Conservation (phyloP, 495 filamentous ascomycete genomes). For the Hypoxylon rickii region DNA sequence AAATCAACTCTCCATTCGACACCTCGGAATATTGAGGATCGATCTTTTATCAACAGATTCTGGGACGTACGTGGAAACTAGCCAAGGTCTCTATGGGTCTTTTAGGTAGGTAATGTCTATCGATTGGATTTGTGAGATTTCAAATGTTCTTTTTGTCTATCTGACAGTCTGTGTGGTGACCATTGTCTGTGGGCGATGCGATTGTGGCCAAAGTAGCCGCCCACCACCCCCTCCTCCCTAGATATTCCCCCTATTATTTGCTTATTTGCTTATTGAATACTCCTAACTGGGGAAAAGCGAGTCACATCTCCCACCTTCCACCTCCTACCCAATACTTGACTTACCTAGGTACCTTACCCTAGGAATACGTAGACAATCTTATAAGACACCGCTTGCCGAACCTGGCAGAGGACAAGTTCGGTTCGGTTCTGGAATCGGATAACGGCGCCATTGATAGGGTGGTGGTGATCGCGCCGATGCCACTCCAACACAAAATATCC, state of each 20-base stretch:
- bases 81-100: background rate
- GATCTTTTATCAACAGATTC: slow-evolving; percentile 9
- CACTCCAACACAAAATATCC: slow-evolving; percentile 37
- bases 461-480: slow-evolving; percentile 31
- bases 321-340: slow-evolving; percentile 14
- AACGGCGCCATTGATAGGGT: slow-evolving; percentile 33
- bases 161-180: background rate
- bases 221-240: too few species aligned
- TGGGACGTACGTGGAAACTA: too few species aligned
- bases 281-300: slow-evolving; percentile 8
- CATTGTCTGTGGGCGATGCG: too few species aligned
- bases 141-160: background rate
- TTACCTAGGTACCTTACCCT: background rate
- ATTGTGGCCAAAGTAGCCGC: slow-evolving; percentile 8
- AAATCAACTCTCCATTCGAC: slow-evolving; percentile 11
- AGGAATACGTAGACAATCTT: slow-evolving; percentile 2
- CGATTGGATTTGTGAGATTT: too few species aligned
- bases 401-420: slow-evolving; percentile 30
- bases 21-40: slow-evolving; percentile 11
- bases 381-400: slow-evolving; percentile 33
- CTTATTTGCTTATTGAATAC: too few species aligned
- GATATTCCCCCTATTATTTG: slow-evolving; percentile 25
- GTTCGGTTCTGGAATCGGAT: slow-evolving; percentile 38
- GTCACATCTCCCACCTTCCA: too few species aligned
- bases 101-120: too few species aligned